A percentile compares a stretch with the other conserved stretches of the same genome.
Conservation (phyloP, 2,329 filamentous ascomycete genomes). For the Corinectria fuckeliana region DNA sequence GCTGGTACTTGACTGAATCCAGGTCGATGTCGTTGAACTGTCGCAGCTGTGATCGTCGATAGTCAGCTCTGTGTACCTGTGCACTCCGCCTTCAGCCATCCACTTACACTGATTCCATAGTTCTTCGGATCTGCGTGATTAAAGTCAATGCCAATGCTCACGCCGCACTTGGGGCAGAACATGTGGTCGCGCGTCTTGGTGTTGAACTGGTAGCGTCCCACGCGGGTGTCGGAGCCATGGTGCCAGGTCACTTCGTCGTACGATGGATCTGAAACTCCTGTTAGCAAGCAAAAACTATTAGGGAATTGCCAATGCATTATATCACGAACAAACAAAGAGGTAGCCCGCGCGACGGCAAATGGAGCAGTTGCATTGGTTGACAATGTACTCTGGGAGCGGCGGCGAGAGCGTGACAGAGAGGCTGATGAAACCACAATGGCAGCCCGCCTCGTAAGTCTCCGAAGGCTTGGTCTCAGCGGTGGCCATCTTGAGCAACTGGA, state of each 20-base stretch:
- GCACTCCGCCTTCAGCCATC: rapidly evolving
- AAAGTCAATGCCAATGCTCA: constrained; percentile 56
- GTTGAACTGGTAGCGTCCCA: constrained; percentile 49
- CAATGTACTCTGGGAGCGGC: constrained; percentile 52
- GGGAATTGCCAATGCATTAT: not conserved
- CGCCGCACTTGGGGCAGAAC: constrained; percentile 56
- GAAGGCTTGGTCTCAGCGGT: constrained; percentile 30
- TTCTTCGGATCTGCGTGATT: constrained; percentile 31
- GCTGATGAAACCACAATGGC: constrained; percentile 59
- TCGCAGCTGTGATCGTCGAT: constrained; percentile 43
- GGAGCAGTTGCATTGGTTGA: constrained; percentile 61
- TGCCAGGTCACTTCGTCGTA: constrained; percentile 52
- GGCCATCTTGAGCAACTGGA: constrained; percentile 15
- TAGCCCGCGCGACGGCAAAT: constrained; percentile 59
- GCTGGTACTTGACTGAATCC: constrained; percentile 44
- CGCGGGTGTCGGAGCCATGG: constrained; percentile 42
- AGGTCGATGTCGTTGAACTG: constrained; percentile 51
- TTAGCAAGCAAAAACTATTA: not conserved
- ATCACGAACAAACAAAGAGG: constrained; percentile 52
- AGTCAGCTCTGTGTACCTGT: not conserved
- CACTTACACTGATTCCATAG: constrained; percentile 54
- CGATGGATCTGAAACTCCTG: constrained; percentile 42
- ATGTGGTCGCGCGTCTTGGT: constrained; percentile 55
- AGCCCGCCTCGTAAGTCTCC: constrained; percentile 55
- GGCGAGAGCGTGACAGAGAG: constrained; percentile 57